Base-by-base conservation (phyloP, 352 stramenopile species). In the Poterioochromonas sp. region DNA sequence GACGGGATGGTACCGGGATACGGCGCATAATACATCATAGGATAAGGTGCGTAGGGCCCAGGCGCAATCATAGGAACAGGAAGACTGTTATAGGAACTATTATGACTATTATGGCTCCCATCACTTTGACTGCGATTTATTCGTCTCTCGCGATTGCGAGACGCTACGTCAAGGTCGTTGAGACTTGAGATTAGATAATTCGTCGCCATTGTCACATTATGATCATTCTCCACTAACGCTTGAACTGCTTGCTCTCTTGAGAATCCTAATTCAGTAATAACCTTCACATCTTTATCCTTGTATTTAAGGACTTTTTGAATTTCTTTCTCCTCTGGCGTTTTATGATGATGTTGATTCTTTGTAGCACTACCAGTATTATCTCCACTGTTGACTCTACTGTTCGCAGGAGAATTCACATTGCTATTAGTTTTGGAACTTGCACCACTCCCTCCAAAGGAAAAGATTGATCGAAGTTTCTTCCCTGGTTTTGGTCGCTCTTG, bases 211-310 rank as follows among this genome's bases (percentile, higher is more conserved):
- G 12, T 35, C 26, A 68, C 58, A 40, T 68, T 68, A 26, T 68
- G 5, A 18, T 68, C 34, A 35, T 68, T 68, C 29, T 32, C 12
- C 26, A 39, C 29, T 26, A 68, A 68, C 8, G 62, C 62, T 29
- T 22, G 18, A 41, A 71, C 62, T 41, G 62, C 62, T 47, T 71
- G 62, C 1, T 71, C 62, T 47, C 41, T 71, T 3, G 62, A 32
- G 26, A 71, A 71, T 12, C 62, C 62, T 29, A 71, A 43, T 1
- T 47, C 5, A 5, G 41, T 71, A 8, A 71, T 44, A n/a, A 29
- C 11, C 41, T 44, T 11, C 15, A 43, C 62, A 29, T 71, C 62
- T 32, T 3, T 3, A 26, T 71, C 62, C 8, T 43, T 40, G 32
- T 71, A 71, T 41, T 47, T 41, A 12, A 71, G 47, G 15, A 26